Evolutionary conservation across 2,329 filamentous ascomycete genomes (phyloP), one percentile per base, ranked within the genome.

Genomic region (Epichloe baconii): DNA sequence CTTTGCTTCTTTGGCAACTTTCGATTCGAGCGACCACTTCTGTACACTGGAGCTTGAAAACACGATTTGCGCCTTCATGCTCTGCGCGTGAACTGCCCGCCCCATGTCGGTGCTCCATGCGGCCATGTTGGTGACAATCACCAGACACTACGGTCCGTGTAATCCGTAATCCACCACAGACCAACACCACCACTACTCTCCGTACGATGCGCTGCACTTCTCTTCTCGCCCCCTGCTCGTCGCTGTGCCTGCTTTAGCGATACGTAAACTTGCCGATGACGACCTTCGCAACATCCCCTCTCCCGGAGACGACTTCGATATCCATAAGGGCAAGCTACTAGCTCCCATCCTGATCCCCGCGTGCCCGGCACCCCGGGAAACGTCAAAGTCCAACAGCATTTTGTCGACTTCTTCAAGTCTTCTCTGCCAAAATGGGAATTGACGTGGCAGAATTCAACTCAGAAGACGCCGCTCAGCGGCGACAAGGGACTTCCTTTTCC

Each of bases 361-460:
- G 90, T 98, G 0, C 87, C 93, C 6, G 93, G 90, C 15, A 95
- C 89, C 1, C 1, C 82, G 1, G 89, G 88, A 31, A 88, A 85
- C 14, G 66, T 70, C 15, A 76, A 76, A 49, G 88, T 86, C 3
- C 85, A 93, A 58, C 75, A 80, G 43, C 91, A 97, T 69, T 88
- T 98, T 62, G 78, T 83, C 61, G 71, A 84, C 64, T 97, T 93
- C 76, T 95, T 97, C 70, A 68, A 69, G 47, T 73, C 72, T 5
- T 72, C 82, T 17, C 78, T 97, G 21, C 89, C 91, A 1, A 71
- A 78, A 37, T 98, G 93, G 93, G 77, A 72, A 5, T 66, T 95
- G 43, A 76, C 83, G 46, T 87, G 88, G 70, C 91, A 98, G 63
- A 97, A 97, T 68, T 89, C 86, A n/a, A 91, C 88, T 0, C 79